Evolutionary conservation across 768 basidiomycete species (phyloP), one percentile per base, ranked within the genome.

Genomic region (Mycena latifolia): DNA sequence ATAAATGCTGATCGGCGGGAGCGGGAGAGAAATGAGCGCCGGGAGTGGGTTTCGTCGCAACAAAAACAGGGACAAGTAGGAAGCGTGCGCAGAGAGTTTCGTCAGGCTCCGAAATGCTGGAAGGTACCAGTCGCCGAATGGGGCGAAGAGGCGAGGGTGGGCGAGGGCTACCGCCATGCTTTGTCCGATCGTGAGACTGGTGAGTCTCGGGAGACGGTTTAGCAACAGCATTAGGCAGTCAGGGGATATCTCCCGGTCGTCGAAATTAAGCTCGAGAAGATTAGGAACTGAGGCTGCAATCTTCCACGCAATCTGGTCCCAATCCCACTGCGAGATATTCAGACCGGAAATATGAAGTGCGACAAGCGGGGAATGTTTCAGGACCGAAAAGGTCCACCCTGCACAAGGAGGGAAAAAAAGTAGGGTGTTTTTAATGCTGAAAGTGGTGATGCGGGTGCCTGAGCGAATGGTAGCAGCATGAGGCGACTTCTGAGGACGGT

Each of bases 21-120:
- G 33, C 7, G 45, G 25, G 3, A 62, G 31, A 5, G 14, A 12
- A 0, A 18, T 62, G 20, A 62, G 46, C 6, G 25, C 53, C 12
- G 61, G 53, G 31, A 55, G 53, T 22, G 61, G 61, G 35, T 62
- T 37, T 27, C 33, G 52, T 9, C 53, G 61, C 53, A 55, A 55
- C 18, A 62, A 12, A 29, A 62, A 62, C 5, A 62, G 53, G 33
- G 45, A 47, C 12, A 55, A 45, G 25, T 62, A 62, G 7, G 29
- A 45, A 9, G 29, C 4, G 10, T 53, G 28, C 24, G 61, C 53
- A 2, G 52, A 54, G 12, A 62, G 61, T 17, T 54, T 54, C 31
- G 31, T 33, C 25, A 62, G 18, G 27, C 41, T 55, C 25, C 35
- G 43, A 29, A 62, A 55, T 28, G 52, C 53, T 18, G 61, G 61